These are phyloP conservation scores for Taphrina populina DNA, from an alignment of 1,139 yeast genomes.

Conservation along the genomic window DNA sequence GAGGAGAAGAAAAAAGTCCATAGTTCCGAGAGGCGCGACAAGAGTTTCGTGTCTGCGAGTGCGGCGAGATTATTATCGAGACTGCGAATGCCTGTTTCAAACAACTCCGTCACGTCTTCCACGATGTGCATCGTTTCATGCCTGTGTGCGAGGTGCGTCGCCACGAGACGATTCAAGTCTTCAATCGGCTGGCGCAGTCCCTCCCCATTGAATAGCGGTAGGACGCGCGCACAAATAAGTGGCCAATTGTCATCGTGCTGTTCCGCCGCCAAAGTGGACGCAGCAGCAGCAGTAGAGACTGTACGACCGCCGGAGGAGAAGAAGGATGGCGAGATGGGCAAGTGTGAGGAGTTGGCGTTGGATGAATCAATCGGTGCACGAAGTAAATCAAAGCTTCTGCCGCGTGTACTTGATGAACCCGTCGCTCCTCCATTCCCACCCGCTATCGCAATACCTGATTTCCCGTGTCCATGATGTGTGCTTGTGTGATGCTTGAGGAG, in stretches of 20 bases:
- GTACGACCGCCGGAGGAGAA: slow-evolving; percentile 5
- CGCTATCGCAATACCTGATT: too few species aligned
- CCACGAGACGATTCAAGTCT: slow-evolving; percentile 55
- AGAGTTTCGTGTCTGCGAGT: slow-evolving; percentile 40
- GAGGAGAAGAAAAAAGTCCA: slow-evolving; percentile 61
- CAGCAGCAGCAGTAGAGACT: slow-evolving; percentile 5
- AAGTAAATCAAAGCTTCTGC: slow-evolving; percentile 21
- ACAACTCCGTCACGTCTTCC: slow-evolving; percentile 52
- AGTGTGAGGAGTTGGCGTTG: too few species aligned
- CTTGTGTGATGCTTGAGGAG: slow-evolving; percentile 22
- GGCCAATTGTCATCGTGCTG: slow-evolving; percentile 53
- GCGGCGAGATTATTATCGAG: slow-evolving; percentile 46
- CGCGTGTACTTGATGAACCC: too few species aligned
- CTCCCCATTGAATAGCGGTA: slow-evolving; percentile 55
- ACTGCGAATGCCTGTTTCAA: slow-evolving; percentile 50
- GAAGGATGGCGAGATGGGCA: slow-evolving; percentile 27
- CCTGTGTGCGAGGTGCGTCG: slow-evolving; percentile 51
- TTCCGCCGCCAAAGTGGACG: neutral
- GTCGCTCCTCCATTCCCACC: too few species aligned
- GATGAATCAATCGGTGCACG: slow-evolving; percentile 2
- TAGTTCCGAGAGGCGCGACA: slow-evolving; percentile 44
- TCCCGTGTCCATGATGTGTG: too few species aligned
- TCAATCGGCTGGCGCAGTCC: slow-evolving; percentile 56
- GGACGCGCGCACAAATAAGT: slow-evolving; percentile 49
- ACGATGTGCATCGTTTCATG: slow-evolving; percentile 49